A percentile compares a stretch with the other conserved stretches of the same genome.
Evolutionary conservation across 805 yeast genomes (phyloP).

Genomic region (Isabelozyma pseudorhagii): DNA sequence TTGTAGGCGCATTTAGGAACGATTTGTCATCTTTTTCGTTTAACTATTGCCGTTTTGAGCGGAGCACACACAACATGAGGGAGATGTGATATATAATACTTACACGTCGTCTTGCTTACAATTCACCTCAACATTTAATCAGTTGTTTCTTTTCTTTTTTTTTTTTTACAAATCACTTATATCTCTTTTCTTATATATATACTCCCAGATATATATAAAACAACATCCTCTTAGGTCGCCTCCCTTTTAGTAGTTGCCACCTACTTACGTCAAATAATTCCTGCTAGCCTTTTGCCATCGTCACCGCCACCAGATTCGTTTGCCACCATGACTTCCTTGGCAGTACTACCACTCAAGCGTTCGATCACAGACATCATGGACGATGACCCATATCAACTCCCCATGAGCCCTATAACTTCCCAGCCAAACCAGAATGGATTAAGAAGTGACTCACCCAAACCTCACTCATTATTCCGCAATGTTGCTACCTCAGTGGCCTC

Average conservation of each 20-base stretch:
- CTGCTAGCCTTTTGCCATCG: background rate
- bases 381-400: slow-evolving; percentile 51
- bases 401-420: slow-evolving; percentile 13
- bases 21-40: background rate
- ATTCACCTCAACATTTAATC: too few relatives aligned
- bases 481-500: slow-evolving; percentile 5
- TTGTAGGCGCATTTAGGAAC: too few relatives aligned
- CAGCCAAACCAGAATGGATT: background rate
- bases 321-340: slow-evolving; percentile 43
- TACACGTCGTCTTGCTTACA: too few relatives aligned
- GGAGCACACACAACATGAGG: background rate
- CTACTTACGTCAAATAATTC: too few relatives aligned
- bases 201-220: too few relatives aligned
- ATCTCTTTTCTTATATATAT: too few relatives aligned
- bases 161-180: too few relatives aligned
- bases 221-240: too few relatives aligned
- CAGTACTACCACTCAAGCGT: slow-evolving; percentile 51
- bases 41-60: background rate
- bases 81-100: too few relatives aligned
- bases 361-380: slow-evolving; percentile 58
- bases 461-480: background rate
- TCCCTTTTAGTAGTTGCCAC: too few relatives aligned
- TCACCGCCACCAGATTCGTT: background rate
- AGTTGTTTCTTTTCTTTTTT: too few relatives aligned
- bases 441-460: background rate